Base-by-base conservation (phyloP, 768 basidiomycete genomes). In the Pluteus cervinus region DNA sequence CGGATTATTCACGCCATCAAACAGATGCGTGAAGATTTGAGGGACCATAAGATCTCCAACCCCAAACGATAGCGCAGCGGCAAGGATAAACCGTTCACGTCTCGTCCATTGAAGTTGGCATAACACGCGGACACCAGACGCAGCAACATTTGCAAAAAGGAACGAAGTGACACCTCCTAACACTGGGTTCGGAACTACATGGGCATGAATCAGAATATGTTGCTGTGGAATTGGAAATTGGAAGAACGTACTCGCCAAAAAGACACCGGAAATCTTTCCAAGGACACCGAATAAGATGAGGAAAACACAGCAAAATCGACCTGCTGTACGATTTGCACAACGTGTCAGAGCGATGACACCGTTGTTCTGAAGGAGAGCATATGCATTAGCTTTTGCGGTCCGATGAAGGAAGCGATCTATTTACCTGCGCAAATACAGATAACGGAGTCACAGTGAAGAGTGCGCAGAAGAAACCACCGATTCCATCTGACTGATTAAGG, bases 121-220 rank as follows among this genome's bases (percentile, higher is more conserved):
- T 20, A 92, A 65, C 3, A 90, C 83, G 16, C 82, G 74, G 20
- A 84, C 36, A 22, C 88, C 86, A 0, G 81, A 83, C 5, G 75
- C 71, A 11, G 73, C 69, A 20, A 90, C 86, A 26, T 69, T 79
- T 0, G 84, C 81, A 51, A 91, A 90, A 7, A 90, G 68, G 69
- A 90, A 90, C 3, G 87, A 89, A 8, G 86, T 92, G 3, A 90
- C 86, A 3, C 87, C 86, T 2, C 87, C 88, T 0, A 88, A 71
- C 5, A 88, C 86, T 0, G 87, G 66, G 50, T 83, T 80, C 1
- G 88, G 89, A 42, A 92, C 40, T 39, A 26, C 8, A 33, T 12
- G 14, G 17, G 8, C 10, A 28, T n/a, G 7, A 10, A 9, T 9
- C 9, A 9, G 9, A 9, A 33, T 10, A 9, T 10, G 31, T 33